Evolutionary conservation across 176 grass and related monocot genomes (phyloP).

Genomic region (Triticum timopheevii): DNA sequence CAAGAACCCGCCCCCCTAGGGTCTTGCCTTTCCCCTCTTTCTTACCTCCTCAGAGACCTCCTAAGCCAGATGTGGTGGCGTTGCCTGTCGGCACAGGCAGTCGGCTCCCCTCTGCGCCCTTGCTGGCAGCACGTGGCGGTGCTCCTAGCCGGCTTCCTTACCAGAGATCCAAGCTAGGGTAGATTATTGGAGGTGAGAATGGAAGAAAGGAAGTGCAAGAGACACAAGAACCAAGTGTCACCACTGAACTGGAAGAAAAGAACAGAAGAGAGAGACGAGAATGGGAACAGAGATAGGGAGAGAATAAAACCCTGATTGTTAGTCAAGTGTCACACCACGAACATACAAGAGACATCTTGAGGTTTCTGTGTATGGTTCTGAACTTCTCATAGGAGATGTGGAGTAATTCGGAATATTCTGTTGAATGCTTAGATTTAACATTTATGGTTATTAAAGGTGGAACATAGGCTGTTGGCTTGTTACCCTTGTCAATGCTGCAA

Average conservation of each 20-base stretch:
- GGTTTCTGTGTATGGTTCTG: background rate
- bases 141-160: background rate
- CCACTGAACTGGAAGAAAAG: background rate
- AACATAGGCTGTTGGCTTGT: background rate
- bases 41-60: background rate
- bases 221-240: background rate
- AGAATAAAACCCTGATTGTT: too few relatives aligned
- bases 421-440: background rate
- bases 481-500: background rate
- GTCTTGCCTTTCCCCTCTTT: background rate
- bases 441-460: background rate
- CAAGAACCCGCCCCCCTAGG: background rate
- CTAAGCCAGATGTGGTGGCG: background rate
- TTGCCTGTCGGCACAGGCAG: background rate
- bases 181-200: background rate
- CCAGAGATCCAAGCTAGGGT: background rate
- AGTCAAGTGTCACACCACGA: too few relatives aligned
- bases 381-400: background rate
- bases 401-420: background rate
- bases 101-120: background rate
- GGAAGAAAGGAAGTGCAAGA: background rate
- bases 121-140: background rate
- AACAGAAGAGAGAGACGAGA: too few relatives aligned
- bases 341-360: background rate
- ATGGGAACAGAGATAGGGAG: too few relatives aligned